Evolutionary conservation across 208 protist species (phyloP).

Genomic region (Crithidia bombi): DNA sequence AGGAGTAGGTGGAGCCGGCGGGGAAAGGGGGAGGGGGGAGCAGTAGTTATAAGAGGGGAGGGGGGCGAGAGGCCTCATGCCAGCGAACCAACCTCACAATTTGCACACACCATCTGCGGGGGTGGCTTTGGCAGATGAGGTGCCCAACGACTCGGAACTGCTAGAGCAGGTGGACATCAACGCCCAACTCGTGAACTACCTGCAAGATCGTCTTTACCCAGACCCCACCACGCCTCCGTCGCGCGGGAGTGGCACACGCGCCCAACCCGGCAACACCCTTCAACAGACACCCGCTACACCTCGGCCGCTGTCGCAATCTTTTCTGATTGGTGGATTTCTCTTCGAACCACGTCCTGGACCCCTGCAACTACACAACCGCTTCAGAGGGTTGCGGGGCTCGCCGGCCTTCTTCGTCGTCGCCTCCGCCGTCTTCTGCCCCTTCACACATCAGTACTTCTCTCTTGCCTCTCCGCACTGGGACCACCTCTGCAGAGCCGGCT

Average conservation of each 20-base stretch:
- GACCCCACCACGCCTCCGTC: neutral
- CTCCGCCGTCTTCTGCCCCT: slow-evolving; percentile 57
- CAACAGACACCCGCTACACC: neutral
- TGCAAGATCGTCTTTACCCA: neutral
- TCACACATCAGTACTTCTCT: slow-evolving; percentile 60
- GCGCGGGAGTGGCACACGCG: neutral
- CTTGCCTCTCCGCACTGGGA: slow-evolving; percentile 57
- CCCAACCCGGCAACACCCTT: neutral
- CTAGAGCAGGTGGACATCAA: slow-evolving; percentile 37
- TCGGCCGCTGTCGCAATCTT: slow-evolving; percentile 1
- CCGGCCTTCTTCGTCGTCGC: neutral
- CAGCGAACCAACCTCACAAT: neutral
- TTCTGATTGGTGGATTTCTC: slow-evolving; percentile 58
- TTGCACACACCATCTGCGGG: neutral
- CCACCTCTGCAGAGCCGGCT: slow-evolving; percentile 45
- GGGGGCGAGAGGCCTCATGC: neutral
- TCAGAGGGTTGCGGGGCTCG: neutral
- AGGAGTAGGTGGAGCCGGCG: too few species aligned
- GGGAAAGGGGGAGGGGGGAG: too few species aligned
- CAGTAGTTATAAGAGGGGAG: neutral
- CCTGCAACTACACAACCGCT: too few species aligned
- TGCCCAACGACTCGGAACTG: slow-evolving; percentile 34
- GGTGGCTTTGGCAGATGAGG: neutral
- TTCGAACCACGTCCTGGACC: slow-evolving; percentile 25
- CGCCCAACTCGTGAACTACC: slow-evolving; percentile 12